Evolutionary conservation across 2,329 filamentous ascomycete species (phyloP).

Genomic region (Fusarium equiseti): DNA sequence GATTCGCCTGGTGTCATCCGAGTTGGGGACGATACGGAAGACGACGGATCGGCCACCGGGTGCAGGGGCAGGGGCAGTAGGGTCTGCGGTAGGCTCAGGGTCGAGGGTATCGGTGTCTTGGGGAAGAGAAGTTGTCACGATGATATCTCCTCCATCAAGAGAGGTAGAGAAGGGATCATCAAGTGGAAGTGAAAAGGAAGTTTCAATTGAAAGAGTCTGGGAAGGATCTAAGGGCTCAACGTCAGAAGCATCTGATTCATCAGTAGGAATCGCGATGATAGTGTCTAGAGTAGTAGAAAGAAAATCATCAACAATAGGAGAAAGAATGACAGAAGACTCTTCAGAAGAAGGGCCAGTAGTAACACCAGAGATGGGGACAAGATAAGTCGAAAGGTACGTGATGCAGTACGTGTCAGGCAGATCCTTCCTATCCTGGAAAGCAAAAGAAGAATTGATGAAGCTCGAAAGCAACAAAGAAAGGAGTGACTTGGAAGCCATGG

Average conservation of each 20-base stretch:
- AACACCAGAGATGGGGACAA: neutral
- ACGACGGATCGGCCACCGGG: neutral
- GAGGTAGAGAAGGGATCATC: neutral
- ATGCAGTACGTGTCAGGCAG: neutral
- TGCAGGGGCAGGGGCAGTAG: no score
- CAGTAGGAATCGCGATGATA: neutral
- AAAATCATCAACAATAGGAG: neutral
- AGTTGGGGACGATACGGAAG: neutral
- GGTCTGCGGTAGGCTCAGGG: neutral
- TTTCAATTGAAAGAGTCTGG: neutral
- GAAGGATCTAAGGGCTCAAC: neutral
- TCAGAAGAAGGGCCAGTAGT: no score
- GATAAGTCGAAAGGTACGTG: slow-evolving; percentile 11
- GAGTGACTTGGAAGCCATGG: neutral
- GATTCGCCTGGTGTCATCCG: neutral
- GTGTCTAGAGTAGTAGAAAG: neutral
- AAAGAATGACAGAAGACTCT: neutral
- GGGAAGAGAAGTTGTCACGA: neutral
- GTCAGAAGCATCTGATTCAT: neutral
- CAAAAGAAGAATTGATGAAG: neutral
- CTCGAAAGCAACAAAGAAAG: neutral
- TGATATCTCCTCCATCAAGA: neutral
- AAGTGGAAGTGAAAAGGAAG: neutral
- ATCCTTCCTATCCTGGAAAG: neutral
- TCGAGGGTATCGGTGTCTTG: neutral